A percentile compares a stretch with the other conserved stretches of the same genome.
phyloP scores from a whole-genome alignment of 805 yeast genomes.

The Starmera amethionina region DNA sequence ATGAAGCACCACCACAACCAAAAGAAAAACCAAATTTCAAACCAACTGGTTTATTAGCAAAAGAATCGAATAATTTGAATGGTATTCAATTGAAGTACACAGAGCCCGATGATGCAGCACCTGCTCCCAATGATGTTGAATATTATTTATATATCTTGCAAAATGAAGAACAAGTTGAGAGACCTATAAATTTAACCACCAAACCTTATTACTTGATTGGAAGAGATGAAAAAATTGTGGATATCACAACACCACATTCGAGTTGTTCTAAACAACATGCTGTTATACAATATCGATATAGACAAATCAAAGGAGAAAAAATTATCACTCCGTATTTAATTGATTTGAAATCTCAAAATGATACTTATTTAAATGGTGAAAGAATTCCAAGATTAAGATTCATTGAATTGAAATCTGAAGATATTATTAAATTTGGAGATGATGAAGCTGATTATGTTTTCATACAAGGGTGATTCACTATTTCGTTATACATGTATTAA shows the following conservation, averaged over 20 bases:
- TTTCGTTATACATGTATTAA: too few species aligned
- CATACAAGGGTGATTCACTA: conserved; percentile 1
- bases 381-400: conserved; percentile 30
- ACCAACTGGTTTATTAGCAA: conserved; percentile 33
- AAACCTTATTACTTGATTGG: conserved; percentile 27
- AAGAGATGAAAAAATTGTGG: conserved; percentile 24
- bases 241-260: conserved; percentile 25
- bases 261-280: conserved; percentile 39
- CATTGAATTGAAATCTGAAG: conserved; percentile 31
- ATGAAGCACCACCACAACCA: not conserved
- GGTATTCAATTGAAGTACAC: conserved; percentile 29
- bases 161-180: conserved; percentile 15
- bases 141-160: conserved; percentile 23
- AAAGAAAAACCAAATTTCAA: conserved; percentile 24
- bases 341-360: conserved; percentile 38
- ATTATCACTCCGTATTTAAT: conserved; percentile 28
- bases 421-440: conserved; percentile 30
- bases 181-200: conserved; percentile 15
- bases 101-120: conserved; percentile 24
- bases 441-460: conserved; percentile 21
- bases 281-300: conserved; percentile 33
- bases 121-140: conserved; percentile 18
- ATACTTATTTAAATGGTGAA: conserved; percentile 32
- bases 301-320: conserved; percentile 4
- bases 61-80: conserved; percentile 25